Evolutionary conservation across 1,284 basidiomycete species (phyloP).

Genomic region (Anthracocystis walkeri): DNA sequence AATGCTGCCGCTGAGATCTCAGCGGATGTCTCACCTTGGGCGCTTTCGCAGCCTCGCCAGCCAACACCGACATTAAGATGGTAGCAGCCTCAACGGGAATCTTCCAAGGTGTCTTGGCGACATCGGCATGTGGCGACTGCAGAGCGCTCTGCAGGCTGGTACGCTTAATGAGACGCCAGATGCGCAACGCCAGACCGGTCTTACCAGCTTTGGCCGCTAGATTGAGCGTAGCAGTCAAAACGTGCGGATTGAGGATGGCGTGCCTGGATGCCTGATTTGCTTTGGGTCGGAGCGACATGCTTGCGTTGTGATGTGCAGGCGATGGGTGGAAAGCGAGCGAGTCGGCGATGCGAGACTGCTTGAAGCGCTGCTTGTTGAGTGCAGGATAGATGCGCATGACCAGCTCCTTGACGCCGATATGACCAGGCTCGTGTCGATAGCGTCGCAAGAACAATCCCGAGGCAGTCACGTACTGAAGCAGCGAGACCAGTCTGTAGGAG

Average conservation of each 20-base stretch:
- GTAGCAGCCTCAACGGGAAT: conserved; percentile 50
- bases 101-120: conserved; percentile 32
- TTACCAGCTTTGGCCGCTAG: conserved; percentile 52
- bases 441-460: conserved; percentile 34
- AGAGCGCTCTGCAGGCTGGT: conserved; percentile 41
- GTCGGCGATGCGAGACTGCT: not conserved
- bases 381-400: conserved; percentile 49
- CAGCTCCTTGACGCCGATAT: conserved; percentile 32
- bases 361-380: conserved; percentile 34
- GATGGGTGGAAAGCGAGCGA: not conserved
- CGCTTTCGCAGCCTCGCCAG: conserved; percentile 27
- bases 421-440: conserved; percentile 33
- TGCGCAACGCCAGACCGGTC: conserved; percentile 42
- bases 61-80: conserved; percentile 50
- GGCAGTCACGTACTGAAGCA: conserved; percentile 43
- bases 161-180: conserved; percentile 60
- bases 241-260: conserved; percentile 47
- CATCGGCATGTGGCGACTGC: conserved; percentile 16
- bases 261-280: conserved; percentile 34
- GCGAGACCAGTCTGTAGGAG: conserved; percentile 40
- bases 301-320: not conserved
- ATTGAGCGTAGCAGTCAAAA: conserved; percentile 50
- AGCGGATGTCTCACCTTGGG: conserved; percentile 11
- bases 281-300: conserved; percentile 15
- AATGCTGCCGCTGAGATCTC: conserved; percentile 1